Percentiles rank a stretch among this genome's conserved stretches.
Evolutionary conservation across 345 rosid species (phyloP).

Genomic region (Diplotaxis tenuifolia): DNA sequence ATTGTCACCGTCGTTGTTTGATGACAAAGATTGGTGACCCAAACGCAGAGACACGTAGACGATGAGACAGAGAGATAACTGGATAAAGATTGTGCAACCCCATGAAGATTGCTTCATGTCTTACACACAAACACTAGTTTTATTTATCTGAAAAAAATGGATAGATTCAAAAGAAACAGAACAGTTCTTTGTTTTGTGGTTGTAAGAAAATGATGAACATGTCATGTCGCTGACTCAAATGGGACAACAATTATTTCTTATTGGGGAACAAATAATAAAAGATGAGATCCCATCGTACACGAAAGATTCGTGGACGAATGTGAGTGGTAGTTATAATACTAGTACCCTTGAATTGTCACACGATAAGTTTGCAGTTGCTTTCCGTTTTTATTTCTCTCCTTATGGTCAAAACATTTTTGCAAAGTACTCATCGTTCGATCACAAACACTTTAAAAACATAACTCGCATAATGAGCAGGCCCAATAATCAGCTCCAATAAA

Average conservation of each 20-base stretch:
- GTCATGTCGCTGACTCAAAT: conserved; percentile 20
- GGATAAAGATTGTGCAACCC: conserved; percentile 56
- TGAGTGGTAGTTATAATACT: background rate
- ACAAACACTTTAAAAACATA: background rate
- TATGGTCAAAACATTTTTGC: background rate
- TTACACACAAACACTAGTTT: background rate
- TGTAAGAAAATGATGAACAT: conserved; percentile 20
- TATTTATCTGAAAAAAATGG: background rate
- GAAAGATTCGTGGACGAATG: conserved; percentile 5
- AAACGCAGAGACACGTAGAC: conserved; percentile 61
- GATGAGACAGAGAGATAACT: conserved; percentile 53
- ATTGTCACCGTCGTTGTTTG: conserved; percentile 27
- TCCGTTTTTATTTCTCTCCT: background rate
- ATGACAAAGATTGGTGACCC: conserved; percentile 46
- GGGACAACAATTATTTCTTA: background rate
- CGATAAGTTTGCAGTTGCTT: conserved; percentile 16
- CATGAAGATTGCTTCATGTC: conserved; percentile 57
- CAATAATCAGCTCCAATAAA: background rate
- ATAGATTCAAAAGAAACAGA: background rate
- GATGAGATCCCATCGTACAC: conserved; percentile 19
- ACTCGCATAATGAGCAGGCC: background rate
- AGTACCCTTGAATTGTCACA: background rate
- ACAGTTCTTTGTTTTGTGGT: background rate
- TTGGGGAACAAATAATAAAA: background rate
- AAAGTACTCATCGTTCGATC: background rate